Conservation (phyloP, 2,329 filamentous ascomycete species). For the Lachnellula occidentalis region DNA sequence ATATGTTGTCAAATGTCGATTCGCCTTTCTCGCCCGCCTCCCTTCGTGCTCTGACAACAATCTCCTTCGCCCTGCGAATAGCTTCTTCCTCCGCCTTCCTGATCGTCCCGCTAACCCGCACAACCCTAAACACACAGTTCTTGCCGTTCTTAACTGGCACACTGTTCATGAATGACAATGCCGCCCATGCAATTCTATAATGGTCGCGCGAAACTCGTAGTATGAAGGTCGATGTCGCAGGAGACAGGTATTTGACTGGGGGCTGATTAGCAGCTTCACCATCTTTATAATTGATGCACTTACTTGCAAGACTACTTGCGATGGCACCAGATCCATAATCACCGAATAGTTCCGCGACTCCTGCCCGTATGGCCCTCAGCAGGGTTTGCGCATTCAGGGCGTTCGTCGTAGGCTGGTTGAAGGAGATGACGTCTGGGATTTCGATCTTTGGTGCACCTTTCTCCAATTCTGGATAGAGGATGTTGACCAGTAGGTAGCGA, state of each 20-base stretch:
- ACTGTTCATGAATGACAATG: constrained; percentile 71
- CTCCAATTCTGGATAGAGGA: constrained; percentile 67
- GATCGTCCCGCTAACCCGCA: constrained; percentile 88
- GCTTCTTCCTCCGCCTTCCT: constrained; percentile 88
- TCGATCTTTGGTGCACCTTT: constrained; percentile 29
- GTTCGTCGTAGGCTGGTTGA: constrained; percentile 74
- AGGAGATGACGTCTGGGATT: constrained; percentile 57
- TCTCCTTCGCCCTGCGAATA: constrained; percentile 66
- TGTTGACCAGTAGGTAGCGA: constrained; percentile 90
- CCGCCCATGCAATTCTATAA: constrained; percentile 85
- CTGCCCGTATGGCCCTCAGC: constrained; percentile 62
- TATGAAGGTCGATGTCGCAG: constrained; percentile 91
- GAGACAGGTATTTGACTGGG: constrained; percentile 84
- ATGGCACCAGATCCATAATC: constrained; percentile 81
- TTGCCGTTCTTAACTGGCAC: constrained; percentile 54
- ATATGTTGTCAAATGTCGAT: constrained; percentile 36
- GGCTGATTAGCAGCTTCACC: background rate
- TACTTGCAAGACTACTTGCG: constrained; percentile 64
- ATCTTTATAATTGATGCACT: constrained; percentile 11
- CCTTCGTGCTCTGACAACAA: constrained; percentile 63
- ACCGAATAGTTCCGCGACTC: constrained; percentile 71
- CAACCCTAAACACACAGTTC: constrained; percentile 75
- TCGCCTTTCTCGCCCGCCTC: constrained; percentile 37
- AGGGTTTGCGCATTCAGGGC: constrained; percentile 62
- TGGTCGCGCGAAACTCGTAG: constrained; percentile 76